A percentile compares a stretch with the other conserved stretches of the same genome.
Evolutionary conservation across 257 asterid species (phyloP).

Genomic region (Henckelia pumila): DNA sequence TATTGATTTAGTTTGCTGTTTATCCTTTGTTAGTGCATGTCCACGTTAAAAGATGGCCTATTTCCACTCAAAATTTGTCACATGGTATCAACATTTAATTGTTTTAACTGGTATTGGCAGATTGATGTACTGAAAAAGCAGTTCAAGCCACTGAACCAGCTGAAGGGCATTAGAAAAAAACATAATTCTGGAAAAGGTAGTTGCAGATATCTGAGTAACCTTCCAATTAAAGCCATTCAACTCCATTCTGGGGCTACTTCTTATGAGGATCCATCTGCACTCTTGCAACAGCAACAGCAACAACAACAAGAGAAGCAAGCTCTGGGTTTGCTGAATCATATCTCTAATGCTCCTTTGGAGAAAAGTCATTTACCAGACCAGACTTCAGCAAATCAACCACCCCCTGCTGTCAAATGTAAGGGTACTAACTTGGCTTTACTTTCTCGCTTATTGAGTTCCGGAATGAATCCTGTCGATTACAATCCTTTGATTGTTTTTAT

Average conservation of each 20-base stretch:
- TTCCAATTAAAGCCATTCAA: conserved; percentile 34
- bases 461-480: conserved; percentile 43
- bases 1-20: conserved; percentile 1
- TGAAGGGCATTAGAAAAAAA: conserved; percentile 39
- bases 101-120: conserved; percentile 38
- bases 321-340: conserved; percentile 33
- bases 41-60: background rate
- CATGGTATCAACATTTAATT: conserved; percentile 15
- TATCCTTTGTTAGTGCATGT: conserved; percentile 10
- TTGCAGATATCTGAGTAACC: conserved; percentile 32
- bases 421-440: conserved; percentile 37
- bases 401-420: conserved; percentile 50
- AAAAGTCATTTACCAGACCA: conserved; percentile 42
- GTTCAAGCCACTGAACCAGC: conserved; percentile 41
- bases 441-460: conserved; percentile 54
- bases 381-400: conserved; percentile 35
- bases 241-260: conserved; percentile 38
- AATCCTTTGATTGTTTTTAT: conserved; percentile 32
- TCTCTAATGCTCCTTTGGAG: conserved; percentile 42
- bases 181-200: conserved; percentile 34
- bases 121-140: conserved; percentile 40
- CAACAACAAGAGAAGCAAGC: conserved; percentile 32
- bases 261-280: conserved; percentile 36
- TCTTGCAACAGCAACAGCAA: conserved; percentile 37
- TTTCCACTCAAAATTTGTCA: background rate